Conservation (phyloP, 768 basidiomycete genomes). For the Boletus sp. region DNA sequence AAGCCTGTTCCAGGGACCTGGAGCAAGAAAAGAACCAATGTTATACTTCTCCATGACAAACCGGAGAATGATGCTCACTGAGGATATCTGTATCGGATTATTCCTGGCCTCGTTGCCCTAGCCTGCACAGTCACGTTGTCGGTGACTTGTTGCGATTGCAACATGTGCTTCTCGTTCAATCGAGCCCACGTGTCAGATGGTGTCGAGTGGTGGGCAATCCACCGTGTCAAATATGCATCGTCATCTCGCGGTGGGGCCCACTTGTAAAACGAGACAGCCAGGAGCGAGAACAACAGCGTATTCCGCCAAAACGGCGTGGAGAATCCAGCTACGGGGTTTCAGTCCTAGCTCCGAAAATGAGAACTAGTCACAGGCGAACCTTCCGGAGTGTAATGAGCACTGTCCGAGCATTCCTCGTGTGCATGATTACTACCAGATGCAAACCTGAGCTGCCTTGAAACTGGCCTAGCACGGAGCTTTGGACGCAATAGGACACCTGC, state of each 20-base stretch:
- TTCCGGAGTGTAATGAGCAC: slow-evolving; percentile 54
- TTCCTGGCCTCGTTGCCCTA: slow-evolving; percentile 41
- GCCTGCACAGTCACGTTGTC: slow-evolving; percentile 40
- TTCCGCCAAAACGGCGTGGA: slow-evolving; percentile 65
- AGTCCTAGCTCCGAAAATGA: slow-evolving; percentile 1
- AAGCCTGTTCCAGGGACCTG: slow-evolving; percentile 57
- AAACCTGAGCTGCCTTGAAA: slow-evolving; percentile 39
- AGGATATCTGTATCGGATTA: slow-evolving; percentile 67
- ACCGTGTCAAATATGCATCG: slow-evolving; percentile 62
- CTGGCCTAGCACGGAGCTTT: slow-evolving; percentile 26
- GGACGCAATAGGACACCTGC: slow-evolving; percentile 35
- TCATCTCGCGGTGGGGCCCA: slow-evolving; percentile 60
- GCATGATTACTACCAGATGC: slow-evolving; percentile 43
- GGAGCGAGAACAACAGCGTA: slow-evolving; percentile 48
- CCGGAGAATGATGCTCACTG: slow-evolving; percentile 50
- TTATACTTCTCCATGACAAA: slow-evolving; percentile 1
- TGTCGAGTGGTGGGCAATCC: slow-evolving; percentile 57
- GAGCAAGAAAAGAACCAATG: neutral
- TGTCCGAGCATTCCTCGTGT: slow-evolving; percentile 37
- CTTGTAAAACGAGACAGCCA: slow-evolving; percentile 58
- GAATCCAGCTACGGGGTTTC: slow-evolving; percentile 44
- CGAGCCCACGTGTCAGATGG: slow-evolving; percentile 53
- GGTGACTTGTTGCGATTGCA: slow-evolving; percentile 39
- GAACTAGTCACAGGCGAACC: slow-evolving; percentile 41
- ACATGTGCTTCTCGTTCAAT: slow-evolving; percentile 55